These are phyloP conservation scores for Micractinium conductrix DNA, from an alignment of 139 green algal genomes.

Conservation along the genomic window DNA sequence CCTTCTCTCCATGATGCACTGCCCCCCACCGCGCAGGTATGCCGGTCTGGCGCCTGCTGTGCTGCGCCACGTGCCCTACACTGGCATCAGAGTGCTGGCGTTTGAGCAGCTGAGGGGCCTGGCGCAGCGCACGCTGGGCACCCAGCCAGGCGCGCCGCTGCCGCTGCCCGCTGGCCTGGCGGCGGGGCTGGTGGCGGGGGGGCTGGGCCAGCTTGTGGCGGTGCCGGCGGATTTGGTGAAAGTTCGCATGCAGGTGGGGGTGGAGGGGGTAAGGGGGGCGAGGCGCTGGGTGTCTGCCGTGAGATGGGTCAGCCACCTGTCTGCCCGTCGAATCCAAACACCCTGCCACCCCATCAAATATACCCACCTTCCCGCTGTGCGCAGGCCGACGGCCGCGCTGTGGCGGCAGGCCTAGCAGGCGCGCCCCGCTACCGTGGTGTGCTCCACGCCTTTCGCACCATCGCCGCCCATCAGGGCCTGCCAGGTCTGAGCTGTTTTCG, in stretches of 20 bases:
- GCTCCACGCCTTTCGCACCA: slow-evolving; percentile 15
- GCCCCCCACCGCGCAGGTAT: slow-evolving; percentile 39
- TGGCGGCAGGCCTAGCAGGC: slow-evolving; percentile 54
- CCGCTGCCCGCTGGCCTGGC: slow-evolving; percentile 32
- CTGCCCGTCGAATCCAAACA: too few relatives aligned
- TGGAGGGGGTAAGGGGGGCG: too few relatives aligned
- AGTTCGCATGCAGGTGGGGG: slow-evolving; percentile 44
- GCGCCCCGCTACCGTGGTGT: slow-evolving; percentile 9
- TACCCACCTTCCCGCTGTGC: too few relatives aligned
- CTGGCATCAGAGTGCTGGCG: slow-evolving; percentile 57
- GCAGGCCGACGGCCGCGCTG: slow-evolving; percentile 58
- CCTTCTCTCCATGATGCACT: neutral
- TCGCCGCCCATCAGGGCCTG: slow-evolving; percentile 52
- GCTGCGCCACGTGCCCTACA: slow-evolving; percentile 69
- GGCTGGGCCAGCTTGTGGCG: slow-evolving; percentile 67
- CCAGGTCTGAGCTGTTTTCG: too few relatives aligned
- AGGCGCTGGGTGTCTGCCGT: too few relatives aligned
- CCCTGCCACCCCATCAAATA: too few relatives aligned
- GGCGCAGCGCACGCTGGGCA: neutral
- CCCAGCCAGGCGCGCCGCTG: neutral
- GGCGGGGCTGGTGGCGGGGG: slow-evolving; percentile 59
- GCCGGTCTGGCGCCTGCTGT: slow-evolving; percentile 60
- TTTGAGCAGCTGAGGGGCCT: slow-evolving; percentile 59
- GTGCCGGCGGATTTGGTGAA: slow-evolving; percentile 77
- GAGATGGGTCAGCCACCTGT: too few relatives aligned